Conservation (phyloP, 1,284 basidiomycete genomes). For the Puccinia polysora region DNA sequence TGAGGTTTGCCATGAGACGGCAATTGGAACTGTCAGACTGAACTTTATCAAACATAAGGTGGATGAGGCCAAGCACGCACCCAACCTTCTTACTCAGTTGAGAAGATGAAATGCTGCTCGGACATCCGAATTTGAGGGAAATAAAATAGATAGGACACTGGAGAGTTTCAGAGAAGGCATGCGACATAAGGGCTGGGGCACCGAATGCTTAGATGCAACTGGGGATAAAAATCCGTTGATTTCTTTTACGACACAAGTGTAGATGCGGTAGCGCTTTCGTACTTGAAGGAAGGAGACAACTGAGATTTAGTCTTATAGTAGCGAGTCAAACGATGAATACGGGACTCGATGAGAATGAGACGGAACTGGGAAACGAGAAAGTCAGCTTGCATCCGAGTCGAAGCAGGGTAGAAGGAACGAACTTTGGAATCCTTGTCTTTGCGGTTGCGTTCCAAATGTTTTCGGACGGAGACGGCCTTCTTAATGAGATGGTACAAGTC, state of each 20-base stretch:
- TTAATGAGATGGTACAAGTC: slow-evolving; percentile 99
- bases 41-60: no score
- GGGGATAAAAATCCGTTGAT: no score
- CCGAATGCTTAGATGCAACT: no score
- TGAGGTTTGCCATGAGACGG: no score
- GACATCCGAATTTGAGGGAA: no score
- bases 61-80: no score
- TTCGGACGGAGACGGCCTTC: slow-evolving; percentile 98
- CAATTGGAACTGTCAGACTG: no score
- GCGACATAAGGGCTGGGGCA: no score
- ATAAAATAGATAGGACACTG: no score
- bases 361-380: slow-evolving; percentile 56
- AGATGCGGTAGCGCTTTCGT: slow-evolving; percentile 54
- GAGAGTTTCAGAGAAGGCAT: no score
- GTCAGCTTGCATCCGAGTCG: neutral
- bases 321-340: slow-evolving; percentile 88
- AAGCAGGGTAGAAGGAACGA: neutral
- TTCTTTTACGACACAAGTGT: slow-evolving; percentile 51
- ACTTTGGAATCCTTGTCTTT: slow-evolving; percentile 69
- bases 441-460: slow-evolving; percentile 97
- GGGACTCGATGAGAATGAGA: slow-evolving; percentile 95
- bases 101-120: no score
- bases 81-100: no score
- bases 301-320: slow-evolving; percentile 99
- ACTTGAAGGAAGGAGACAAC: slow-evolving; percentile 88